phyloP scores from a whole-genome alignment of 768 basidiomycete species.

The Scleroderma citrinum region DNA sequence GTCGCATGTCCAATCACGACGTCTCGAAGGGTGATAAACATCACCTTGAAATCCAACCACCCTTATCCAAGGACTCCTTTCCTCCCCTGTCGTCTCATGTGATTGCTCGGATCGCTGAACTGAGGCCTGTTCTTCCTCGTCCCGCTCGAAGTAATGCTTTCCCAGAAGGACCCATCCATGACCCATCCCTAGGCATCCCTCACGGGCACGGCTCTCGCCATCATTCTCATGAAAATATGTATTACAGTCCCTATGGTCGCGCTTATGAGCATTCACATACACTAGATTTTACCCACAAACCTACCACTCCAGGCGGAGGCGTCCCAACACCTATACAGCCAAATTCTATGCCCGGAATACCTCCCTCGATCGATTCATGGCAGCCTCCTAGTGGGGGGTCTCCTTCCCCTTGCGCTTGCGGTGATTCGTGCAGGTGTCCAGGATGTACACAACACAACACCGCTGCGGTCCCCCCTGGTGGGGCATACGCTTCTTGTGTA shows the following conservation, averaged over 20 bases:
- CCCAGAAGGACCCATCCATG: conserved; percentile 37
- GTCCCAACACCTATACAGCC: conserved; percentile 24
- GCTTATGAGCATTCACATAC: conserved; percentile 51
- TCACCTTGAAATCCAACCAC: conserved; percentile 14
- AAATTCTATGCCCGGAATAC: conserved; percentile 21
- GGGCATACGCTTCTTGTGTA: conserved; percentile 30
- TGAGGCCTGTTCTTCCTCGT: conserved; percentile 68
- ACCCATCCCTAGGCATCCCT: conserved; percentile 41
- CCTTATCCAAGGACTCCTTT: conserved; percentile 5
- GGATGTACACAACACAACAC: conserved; percentile 56
- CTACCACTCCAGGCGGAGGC: conserved; percentile 10
- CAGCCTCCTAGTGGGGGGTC: conserved; percentile 22
- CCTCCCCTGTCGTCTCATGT: conserved; percentile 41
- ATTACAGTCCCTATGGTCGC: conserved; percentile 63
- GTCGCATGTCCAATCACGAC: conserved; percentile 24
- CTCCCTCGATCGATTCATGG: conserved; percentile 20
- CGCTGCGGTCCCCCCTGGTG: conserved; percentile 33
- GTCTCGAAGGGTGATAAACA: conserved; percentile 25
- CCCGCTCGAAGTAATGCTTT: conserved; percentile 29
- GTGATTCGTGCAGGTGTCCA: conserved; percentile 56
- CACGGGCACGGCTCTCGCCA: conserved; percentile 39
- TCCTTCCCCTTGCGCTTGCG: conserved; percentile 56
- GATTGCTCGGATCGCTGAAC: conserved; percentile 54
- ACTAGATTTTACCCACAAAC: conserved; percentile 24
- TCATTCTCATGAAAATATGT: conserved; percentile 44